Base-by-base conservation (phyloP, 2,329 filamentous ascomycete genomes). In the Ambrosiella cleistominuta region DNA sequence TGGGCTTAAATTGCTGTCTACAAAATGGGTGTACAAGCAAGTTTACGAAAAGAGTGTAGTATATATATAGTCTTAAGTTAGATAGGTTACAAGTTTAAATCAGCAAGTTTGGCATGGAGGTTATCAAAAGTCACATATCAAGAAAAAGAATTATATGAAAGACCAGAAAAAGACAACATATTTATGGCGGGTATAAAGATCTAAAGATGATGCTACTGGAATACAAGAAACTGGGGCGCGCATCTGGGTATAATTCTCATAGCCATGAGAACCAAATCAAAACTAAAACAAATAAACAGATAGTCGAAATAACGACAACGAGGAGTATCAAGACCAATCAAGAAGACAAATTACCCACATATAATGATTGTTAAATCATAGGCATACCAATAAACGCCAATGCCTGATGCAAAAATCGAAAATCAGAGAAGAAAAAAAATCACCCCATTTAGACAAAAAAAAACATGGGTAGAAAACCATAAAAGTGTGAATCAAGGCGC, bases 1-100 rank as follows among this genome's bases (percentile, higher is more conserved):
- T 74, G 70, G 71, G 64, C 55, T n/a, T 60, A 53, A 19, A 19
- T 44, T 44, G 15, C n/a, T 9, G 39, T 27, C 13, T 55, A 39
- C 2, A 17, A 38, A n/a, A n/a, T 53, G 36, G 12, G 13, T 19
- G 13, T 47, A 47, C 42, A 7, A 13, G 44, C 9, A 19, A 47
- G 44, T 53, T 38, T 40, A 53, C 44, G 44, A 15, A 47, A 42
- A 42, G 39, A 3, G 49, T 35, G 27, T 52, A 36, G 7, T 37
- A n/a, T 15, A 53, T n/a, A 39, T 15, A 36, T 27, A 27, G 27
- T 27, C 27, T 27, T 27, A 27, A 5, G 27, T 27, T 27, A 27
- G 27, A 27, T 27, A 27, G 27, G 27, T 27, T 27, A 27, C 4
- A 15, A 36, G 17, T 5, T 17, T 39, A 27, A 17, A 55, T 39